A percentile compares a stretch with the other conserved stretches of the same genome.
Evolutionary conservation across 2,329 filamentous ascomycete genomes (phyloP).

Genomic region (Botrytis medusae): DNA sequence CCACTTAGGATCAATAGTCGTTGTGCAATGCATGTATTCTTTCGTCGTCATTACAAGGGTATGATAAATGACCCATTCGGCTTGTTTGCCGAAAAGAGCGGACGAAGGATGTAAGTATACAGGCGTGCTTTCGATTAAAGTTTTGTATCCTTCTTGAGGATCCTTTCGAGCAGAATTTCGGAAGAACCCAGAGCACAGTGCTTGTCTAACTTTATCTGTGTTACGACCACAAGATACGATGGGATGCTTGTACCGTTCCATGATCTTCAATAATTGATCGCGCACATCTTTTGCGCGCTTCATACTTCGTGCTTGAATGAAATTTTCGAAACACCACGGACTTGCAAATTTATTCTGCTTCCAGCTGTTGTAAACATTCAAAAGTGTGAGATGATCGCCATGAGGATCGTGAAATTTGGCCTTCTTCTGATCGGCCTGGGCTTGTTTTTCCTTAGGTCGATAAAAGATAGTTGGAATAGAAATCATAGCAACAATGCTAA

Average conservation of each 20-base stretch:
- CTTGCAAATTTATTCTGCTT: slow-evolving; percentile 78
- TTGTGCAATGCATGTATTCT: slow-evolving; percentile 97
- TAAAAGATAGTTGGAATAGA: slow-evolving; percentile 87
- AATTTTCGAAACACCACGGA: slow-evolving; percentile 97
- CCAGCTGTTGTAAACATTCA: slow-evolving; percentile 99
- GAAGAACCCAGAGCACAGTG: slow-evolving; percentile 93
- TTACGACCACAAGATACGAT: slow-evolving; percentile 84
- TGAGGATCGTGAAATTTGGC: slow-evolving; percentile 94
- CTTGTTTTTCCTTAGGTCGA: slow-evolving; percentile 94
- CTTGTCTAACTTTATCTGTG: slow-evolving; percentile 82
- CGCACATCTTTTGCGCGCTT: slow-evolving; percentile 87
- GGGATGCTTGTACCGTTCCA: slow-evolving; percentile 83
- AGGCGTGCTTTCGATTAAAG: slow-evolving; percentile 88
- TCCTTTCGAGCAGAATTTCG: slow-evolving; percentile 93
- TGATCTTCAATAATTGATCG: slow-evolving; percentile 88
- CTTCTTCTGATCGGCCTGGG: slow-evolving; percentile 96
- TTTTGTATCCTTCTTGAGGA: slow-evolving; percentile 96
- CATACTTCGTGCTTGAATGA: slow-evolving; percentile 90
- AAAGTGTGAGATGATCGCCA: slow-evolving; percentile 88
- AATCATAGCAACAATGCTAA: slow-evolving; percentile 94
- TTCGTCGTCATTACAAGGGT: slow-evolving; percentile 88
- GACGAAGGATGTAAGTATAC: slow-evolving; percentile 93
- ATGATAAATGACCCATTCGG: slow-evolving; percentile 95
- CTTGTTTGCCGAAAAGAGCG: slow-evolving; percentile 90
- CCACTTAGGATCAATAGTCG: slow-evolving; percentile 89